Conservation (phyloP, 2,329 filamentous ascomycete species). For the Penicillium hordei region DNA sequence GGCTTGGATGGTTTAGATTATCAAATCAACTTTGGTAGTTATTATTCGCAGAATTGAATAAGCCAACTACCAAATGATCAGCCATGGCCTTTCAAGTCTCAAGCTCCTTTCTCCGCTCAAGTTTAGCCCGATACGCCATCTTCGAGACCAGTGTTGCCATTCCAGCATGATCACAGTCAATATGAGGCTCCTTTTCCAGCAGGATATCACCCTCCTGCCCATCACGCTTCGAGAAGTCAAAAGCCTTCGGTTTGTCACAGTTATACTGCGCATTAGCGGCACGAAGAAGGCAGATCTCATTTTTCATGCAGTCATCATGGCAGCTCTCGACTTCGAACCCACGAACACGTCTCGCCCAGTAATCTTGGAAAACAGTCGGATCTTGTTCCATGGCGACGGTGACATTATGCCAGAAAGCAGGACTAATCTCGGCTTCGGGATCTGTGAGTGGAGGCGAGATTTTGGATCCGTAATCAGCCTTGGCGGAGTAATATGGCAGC, state of each 20-base stretch:
- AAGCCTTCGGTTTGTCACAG: constrained; percentile 43
- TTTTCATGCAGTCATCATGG: constrained; percentile 43
- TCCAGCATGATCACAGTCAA: constrained; percentile 29
- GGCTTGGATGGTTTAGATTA: background rate
- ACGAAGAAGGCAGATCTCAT: constrained; percentile 56
- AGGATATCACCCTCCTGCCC: background rate
- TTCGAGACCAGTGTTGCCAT: constrained; percentile 25
- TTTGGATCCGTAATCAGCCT: constrained; percentile 53
- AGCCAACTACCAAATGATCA: background rate
- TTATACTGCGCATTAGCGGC: constrained; percentile 55
- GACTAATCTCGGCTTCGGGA: constrained; percentile 49
- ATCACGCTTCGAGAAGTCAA: constrained; percentile 37
- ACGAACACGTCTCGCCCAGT: constrained; percentile 50
- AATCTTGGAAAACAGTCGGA: constrained; percentile 48
- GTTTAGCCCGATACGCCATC: constrained; percentile 17
- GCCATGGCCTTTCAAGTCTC: background rate
- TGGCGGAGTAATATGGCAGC: constrained; percentile 58
- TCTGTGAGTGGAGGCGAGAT: constrained; percentile 46
- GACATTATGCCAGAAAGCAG: constrained; percentile 61
- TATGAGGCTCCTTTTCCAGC: constrained; percentile 5
- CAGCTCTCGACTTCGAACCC: constrained; percentile 48
- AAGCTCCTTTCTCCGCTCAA: constrained; percentile 7
- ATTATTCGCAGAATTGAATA: background rate
- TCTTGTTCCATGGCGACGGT: constrained; percentile 51
- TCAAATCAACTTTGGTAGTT: background rate